A percentile compares a stretch with the other conserved stretches of the same genome.
phyloP scores from a whole-genome alignment of 2,329 filamentous ascomycete genomes.

The Dendryphion nanum region DNA sequence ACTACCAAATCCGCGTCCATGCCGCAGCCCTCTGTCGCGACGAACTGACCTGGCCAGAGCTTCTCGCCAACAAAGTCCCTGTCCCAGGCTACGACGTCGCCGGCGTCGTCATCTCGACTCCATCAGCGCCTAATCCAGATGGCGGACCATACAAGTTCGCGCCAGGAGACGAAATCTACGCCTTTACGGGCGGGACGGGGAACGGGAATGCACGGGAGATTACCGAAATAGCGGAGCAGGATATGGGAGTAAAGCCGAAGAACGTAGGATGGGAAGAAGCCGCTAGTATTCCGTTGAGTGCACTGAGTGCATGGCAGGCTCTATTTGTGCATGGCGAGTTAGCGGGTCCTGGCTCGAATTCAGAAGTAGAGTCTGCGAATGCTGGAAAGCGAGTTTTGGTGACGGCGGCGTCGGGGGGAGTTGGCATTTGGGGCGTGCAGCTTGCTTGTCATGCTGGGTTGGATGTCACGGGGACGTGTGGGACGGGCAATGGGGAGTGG shows the following conservation, averaged over 20 bases:
- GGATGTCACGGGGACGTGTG: conserved; percentile 42
- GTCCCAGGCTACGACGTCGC: conserved; percentile 46
- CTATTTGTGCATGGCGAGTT: conserved; percentile 30
- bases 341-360: neutral
- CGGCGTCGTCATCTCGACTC: conserved; percentile 39
- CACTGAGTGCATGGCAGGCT: conserved; percentile 46
- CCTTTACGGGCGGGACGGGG: conserved; percentile 26
- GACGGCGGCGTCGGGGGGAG: conserved; percentile 46
- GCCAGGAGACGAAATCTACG: conserved; percentile 30
- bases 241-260: conserved; percentile 39
- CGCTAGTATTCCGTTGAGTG: conserved; percentile 41
- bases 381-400: conserved; percentile 41
- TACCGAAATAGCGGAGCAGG: conserved; percentile 31
- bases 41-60: conserved; percentile 46
- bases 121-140: conserved; percentile 21
- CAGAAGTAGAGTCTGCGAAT: conserved; percentile 3
- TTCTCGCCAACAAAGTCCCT: conserved; percentile 22
- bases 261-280: conserved; percentile 37
- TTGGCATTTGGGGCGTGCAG: conserved; percentile 47
- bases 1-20: conserved; percentile 42
- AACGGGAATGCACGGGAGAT: conserved; percentile 42
- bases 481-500: conserved; percentile 38
- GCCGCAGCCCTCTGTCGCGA: conserved; percentile 41
- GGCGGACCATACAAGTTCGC: conserved; percentile 31
- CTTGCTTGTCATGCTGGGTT: conserved; percentile 39